These are phyloP conservation scores for Priceomyces medius DNA, from an alignment of 805 yeast species.

Conservation along the genomic window DNA sequence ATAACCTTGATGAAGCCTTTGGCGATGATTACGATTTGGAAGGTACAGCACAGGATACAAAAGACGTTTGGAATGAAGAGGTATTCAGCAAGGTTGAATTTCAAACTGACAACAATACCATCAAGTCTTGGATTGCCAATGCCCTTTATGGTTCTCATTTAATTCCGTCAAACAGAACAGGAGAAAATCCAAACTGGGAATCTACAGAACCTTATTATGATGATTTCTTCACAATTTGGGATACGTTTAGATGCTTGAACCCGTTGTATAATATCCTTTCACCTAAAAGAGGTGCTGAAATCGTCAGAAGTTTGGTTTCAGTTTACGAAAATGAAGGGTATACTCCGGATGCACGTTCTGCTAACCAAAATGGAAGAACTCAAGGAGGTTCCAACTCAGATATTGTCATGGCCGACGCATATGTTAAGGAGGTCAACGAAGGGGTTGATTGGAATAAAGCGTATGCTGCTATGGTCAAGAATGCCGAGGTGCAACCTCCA, in stretches of 20 bases:
- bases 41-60: slow-evolving; percentile 14
- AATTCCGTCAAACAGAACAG: slow-evolving; percentile 31
- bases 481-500: slow-evolving; percentile 35
- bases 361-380: slow-evolving; percentile 35
- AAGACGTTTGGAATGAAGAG: slow-evolving; percentile 19
- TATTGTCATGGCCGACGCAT: slow-evolving; percentile 37
- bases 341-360: slow-evolving; percentile 37
- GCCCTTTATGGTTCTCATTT: slow-evolving; percentile 29
- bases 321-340: slow-evolving; percentile 32
- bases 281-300: slow-evolving; percentile 25
- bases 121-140: slow-evolving; percentile 17
- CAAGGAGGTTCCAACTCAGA: slow-evolving; percentile 40
- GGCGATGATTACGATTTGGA: slow-evolving; percentile 13
- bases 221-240: slow-evolving; percentile 40
- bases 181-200: slow-evolving; percentile 29
- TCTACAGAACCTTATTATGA: slow-evolving; percentile 28
- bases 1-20: slow-evolving; percentile 19
- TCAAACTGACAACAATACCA: slow-evolving; percentile 10
- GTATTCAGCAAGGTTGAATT: slow-evolving; percentile 24
- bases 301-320: slow-evolving; percentile 26
- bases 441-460: slow-evolving; percentile 29
- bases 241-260: slow-evolving; percentile 34
- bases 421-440: slow-evolving; percentile 21
- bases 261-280: slow-evolving; percentile 29
- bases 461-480: slow-evolving; percentile 29